phyloP scores from a whole-genome alignment of 306 rosid species.

The Acacia confusa region DNA sequence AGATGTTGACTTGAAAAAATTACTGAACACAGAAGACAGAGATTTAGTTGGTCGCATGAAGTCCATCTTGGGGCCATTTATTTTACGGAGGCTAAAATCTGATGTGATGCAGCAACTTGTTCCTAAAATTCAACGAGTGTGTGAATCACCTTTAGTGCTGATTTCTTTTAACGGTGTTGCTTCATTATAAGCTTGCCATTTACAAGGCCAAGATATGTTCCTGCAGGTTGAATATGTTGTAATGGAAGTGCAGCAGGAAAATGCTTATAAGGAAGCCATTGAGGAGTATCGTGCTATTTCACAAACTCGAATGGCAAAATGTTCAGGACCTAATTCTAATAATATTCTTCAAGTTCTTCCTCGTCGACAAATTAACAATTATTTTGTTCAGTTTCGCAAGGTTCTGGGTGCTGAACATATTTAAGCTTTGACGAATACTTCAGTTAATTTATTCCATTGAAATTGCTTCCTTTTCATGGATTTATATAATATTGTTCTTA shows the following conservation, averaged over 20 bases:
- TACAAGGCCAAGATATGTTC: conserved; percentile 28
- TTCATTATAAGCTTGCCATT: conserved; percentile 19
- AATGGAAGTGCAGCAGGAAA: conserved; percentile 81
- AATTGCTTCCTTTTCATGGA: neutral
- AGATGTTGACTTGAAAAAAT: conserved; percentile 92
- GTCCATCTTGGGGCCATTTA: conserved; percentile 95
- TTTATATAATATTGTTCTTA: conserved; percentile 16
- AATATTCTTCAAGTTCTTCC: conserved; percentile 57
- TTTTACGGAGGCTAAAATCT: conserved; percentile 88
- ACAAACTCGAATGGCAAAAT: conserved; percentile 66
- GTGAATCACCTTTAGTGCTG: conserved; percentile 19
- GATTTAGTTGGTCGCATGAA: conserved; percentile 87
- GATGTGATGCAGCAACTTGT: conserved; percentile 99
- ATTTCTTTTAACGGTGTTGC: conserved; percentile 13
- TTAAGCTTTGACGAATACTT: conserved; percentile 14
- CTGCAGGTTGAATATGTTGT: conserved; percentile 81
- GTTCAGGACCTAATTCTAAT: conserved; percentile 43
- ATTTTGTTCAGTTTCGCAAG: conserved; percentile 98
- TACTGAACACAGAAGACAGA: conserved; percentile 69
- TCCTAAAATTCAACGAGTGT: conserved; percentile 82
- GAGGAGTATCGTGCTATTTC: conserved; percentile 87
- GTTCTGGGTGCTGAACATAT: conserved; percentile 41
- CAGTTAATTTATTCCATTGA: neutral
- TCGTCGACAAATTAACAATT: conserved; percentile 82
- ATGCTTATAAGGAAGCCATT: conserved; percentile 85